These are phyloP conservation scores for Stachybotrys chartarum DNA, from an alignment of 2,329 filamentous ascomycete genomes.

Conservation along the genomic window DNA sequence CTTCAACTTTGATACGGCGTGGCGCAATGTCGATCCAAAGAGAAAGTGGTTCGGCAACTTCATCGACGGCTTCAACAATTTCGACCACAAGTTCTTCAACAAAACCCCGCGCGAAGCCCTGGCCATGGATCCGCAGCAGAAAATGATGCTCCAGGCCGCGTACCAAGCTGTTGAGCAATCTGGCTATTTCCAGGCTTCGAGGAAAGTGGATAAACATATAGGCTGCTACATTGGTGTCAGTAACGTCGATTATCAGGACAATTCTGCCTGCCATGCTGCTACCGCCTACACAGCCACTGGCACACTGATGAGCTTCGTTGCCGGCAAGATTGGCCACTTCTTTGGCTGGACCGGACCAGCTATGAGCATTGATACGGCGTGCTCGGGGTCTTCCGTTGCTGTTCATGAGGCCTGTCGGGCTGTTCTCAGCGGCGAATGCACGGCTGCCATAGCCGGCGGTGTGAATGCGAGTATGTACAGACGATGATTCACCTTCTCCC, in stretches of 20 bases:
- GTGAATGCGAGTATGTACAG: constrained; percentile 12
- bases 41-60: constrained; percentile 7
- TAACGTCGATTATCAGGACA: constrained; percentile 28
- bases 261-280: constrained; percentile 23
- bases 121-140: constrained; percentile 27
- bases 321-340: constrained; percentile 20
- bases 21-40: background rate
- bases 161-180: constrained; percentile 26
- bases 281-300: constrained; percentile 28
- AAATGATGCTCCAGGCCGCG: constrained; percentile 25
- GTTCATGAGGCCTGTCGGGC: constrained; percentile 20
- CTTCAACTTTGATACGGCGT: background rate
- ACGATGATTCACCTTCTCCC: background rate
- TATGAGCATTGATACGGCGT: constrained; percentile 26
- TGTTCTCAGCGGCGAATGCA: constrained; percentile 17
- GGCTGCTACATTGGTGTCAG: constrained; percentile 29
- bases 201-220: constrained; percentile 10
- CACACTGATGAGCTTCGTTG: constrained; percentile 16
- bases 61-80: constrained; percentile 7
- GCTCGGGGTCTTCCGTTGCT: constrained; percentile 23
- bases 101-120: constrained; percentile 21
- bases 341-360: constrained; percentile 26
- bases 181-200: constrained; percentile 2
- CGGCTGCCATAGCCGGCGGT: constrained; percentile 25
- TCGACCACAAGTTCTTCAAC: constrained; percentile 30